A percentile compares a stretch with the other conserved stretches of the same genome.
Conservation (phyloP, 305 asterid genomes). For the Fraxinus paxiana region DNA sequence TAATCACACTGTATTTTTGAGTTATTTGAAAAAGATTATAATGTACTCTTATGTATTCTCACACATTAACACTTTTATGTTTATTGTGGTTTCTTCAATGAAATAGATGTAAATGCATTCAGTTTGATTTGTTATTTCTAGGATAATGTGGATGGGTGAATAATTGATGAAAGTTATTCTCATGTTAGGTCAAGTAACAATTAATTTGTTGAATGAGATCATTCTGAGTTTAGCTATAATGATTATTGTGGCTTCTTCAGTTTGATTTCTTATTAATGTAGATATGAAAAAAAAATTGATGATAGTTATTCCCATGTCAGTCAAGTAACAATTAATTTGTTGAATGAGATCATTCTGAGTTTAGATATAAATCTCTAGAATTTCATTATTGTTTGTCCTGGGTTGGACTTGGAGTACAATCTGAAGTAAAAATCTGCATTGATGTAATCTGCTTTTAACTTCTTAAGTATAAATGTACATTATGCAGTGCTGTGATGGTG, state of each 20-base stretch:
- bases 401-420: neutral
- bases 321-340: neutral
- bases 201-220: neutral
- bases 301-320: neutral
- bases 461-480: slow-evolving; percentile 8
- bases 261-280: neutral
- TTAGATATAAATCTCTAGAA: neutral
- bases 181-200: neutral
- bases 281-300: neutral
- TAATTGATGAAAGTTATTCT: neutral
- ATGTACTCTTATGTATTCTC: neutral
- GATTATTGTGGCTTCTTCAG: neutral
- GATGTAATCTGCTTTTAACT: neutral
- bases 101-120: neutral
- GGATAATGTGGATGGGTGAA: neutral
- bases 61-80: neutral
- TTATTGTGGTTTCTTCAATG: neutral
- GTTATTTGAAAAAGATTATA: neutral
- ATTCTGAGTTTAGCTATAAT: neutral
- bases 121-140: neutral
- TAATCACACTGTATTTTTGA: neutral
- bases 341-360: neutral
- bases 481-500: slow-evolving; percentile 10
- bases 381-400: neutral
- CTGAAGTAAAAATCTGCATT: neutral